Conservation (phyloP, 2,329 filamentous ascomycete species). For the Pyrenophora tritici-repentis region DNA sequence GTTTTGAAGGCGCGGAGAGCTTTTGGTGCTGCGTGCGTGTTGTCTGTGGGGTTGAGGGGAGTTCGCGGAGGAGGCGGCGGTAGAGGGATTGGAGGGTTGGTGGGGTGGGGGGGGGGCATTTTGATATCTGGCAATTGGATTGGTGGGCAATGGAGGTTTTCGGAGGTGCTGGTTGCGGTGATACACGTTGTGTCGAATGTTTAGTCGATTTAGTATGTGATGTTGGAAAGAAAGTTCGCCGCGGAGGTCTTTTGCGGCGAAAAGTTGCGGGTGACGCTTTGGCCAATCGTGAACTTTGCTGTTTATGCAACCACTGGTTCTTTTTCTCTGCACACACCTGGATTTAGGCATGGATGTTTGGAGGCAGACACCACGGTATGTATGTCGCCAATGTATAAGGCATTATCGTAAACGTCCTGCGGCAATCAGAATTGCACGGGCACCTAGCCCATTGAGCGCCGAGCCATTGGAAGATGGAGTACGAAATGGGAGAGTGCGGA, state of each 20-base stretch:
- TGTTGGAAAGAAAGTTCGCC: constrained; percentile 7
- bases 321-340: background rate
- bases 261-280: constrained; percentile 32
- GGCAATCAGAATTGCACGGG: background rate
- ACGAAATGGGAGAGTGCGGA: constrained; percentile 6
- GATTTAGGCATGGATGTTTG: constrained; percentile 18
- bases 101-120: constrained; percentile 49
- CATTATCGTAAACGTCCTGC: constrained; percentile 4
- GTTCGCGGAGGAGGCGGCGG: constrained; percentile 84
- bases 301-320: background rate
- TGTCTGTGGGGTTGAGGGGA: constrained; percentile 68
- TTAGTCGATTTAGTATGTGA: background rate
- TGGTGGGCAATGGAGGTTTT: background rate
- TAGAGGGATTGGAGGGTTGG: constrained; percentile 73
- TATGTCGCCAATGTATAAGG: constrained; percentile 29
- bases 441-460: constrained; percentile 4
- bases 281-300: constrained; percentile 21
- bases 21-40: constrained; percentile 43
- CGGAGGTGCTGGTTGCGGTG: background rate
- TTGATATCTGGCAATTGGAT: background rate
- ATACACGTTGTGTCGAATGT: background rate
- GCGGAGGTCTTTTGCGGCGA: constrained; percentile 36
- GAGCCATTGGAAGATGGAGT: constrained; percentile 6
- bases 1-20: constrained; percentile 63
- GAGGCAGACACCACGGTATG: constrained; percentile 16